Conservation (phyloP, 2,329 filamentous ascomycete species). For the Colletotrichum navitas region DNA sequence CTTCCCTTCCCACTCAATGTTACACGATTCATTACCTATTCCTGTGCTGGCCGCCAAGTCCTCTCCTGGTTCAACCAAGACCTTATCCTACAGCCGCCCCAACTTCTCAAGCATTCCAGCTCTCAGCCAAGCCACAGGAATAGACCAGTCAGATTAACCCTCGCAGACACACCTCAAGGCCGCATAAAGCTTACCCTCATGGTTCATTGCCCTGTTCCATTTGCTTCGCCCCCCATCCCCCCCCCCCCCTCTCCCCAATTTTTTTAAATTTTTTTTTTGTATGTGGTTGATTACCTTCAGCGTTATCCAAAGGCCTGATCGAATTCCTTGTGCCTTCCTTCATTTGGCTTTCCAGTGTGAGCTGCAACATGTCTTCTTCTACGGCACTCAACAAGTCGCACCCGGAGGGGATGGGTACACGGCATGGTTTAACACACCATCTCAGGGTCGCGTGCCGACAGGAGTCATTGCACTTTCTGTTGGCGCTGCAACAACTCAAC, state of each 20-base stretch:
- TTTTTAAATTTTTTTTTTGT: too few species aligned
- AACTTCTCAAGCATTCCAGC: conserved; percentile 40
- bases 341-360: not conserved
- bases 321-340: not conserved
- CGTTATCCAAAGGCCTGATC: not conserved
- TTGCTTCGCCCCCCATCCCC: not conserved
- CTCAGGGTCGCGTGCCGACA: conserved; percentile 22
- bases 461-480: conserved; percentile 28
- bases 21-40: conserved; percentile 31
- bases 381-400: conserved; percentile 28
- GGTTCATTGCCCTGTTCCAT: not conserved
- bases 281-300: not conserved
- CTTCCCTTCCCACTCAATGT: conserved; percentile 35
- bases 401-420: conserved; percentile 19
- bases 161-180: conserved; percentile 35
- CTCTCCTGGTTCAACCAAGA: conserved; percentile 31
- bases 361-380: conserved; percentile 24
- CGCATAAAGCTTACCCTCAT: conserved; percentile 33
- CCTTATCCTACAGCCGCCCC: conserved; percentile 24
- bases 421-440: conserved; percentile 37
- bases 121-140: conserved; percentile 30
- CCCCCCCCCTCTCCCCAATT: too few species aligned
- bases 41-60: conserved; percentile 35
- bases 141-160: conserved; percentile 32
- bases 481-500: conserved; percentile 34